Evolutionary conservation across 305 asterid genomes (phyloP).

Genomic region (Fraxinus paxiana): DNA sequence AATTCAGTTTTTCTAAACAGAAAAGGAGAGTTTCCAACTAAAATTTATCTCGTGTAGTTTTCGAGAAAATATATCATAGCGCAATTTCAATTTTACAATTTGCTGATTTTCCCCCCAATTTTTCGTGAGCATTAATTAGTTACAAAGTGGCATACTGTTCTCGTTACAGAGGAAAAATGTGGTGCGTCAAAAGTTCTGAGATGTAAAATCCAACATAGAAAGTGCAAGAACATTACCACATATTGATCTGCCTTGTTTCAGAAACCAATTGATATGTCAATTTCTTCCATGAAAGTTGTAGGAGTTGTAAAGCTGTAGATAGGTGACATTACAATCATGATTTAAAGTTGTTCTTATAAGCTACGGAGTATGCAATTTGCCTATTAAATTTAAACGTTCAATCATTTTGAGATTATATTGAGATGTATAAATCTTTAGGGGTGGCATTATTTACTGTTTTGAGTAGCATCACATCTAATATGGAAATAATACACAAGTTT

Average conservation of each 20-base stretch:
- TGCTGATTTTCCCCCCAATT: neutral
- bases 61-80: neutral
- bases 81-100: neutral
- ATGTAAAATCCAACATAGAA: neutral
- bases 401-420: neutral
- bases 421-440: neutral
- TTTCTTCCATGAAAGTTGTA: neutral
- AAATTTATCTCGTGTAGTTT: neutral
- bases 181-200: neutral
- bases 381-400: neutral
- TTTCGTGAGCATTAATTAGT: neutral
- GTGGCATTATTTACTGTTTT: neutral
- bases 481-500: neutral
- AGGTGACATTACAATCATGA: constrained; percentile 9
- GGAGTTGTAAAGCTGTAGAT: neutral
- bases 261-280: neutral
- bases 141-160: neutral
- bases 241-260: neutral
- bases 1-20: neutral
- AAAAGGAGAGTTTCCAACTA: neutral
- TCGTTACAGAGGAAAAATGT: neutral
- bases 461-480: neutral
- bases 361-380: neutral
- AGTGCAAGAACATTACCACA: neutral
- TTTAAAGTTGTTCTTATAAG: neutral